phyloP scores from a whole-genome alignment of 1,284 basidiomycete species.

The Leccinum ponderosum region DNA sequence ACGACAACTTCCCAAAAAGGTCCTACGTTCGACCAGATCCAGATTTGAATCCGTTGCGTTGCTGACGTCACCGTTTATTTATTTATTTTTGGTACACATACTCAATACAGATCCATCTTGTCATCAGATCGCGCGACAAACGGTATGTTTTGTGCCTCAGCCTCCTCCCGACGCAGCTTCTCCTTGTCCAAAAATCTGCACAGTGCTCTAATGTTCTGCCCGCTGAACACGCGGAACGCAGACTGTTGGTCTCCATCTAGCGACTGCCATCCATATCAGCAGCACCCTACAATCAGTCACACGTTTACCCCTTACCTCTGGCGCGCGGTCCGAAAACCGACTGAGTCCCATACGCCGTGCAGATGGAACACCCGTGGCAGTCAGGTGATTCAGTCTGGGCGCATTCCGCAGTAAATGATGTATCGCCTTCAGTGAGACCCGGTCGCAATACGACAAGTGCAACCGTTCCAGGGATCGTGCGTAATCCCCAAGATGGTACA shows the following conservation, averaged over 20 bases:
- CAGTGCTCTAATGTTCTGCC: conserved; percentile 67
- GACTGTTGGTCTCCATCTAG: conserved; percentile 62
- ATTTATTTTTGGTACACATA: neutral
- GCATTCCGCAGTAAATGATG: conserved; percentile 72
- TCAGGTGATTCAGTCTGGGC: conserved; percentile 71
- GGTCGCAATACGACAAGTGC: conserved; percentile 87
- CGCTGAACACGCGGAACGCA: conserved; percentile 84
- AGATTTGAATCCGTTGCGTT: conserved; percentile 6
- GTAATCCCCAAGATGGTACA: conserved; percentile 70
- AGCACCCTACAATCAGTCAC: conserved; percentile 10
- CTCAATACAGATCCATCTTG: conserved; percentile 55
- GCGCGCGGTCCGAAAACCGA: conserved; percentile 78
- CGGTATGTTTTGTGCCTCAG: conserved; percentile 57
- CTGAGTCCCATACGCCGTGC: conserved; percentile 74
- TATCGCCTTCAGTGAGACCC: conserved; percentile 77
- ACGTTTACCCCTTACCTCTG: conserved; percentile 49
- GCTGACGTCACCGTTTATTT: conserved; percentile 18
- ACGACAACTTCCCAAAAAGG: conserved; percentile 11
- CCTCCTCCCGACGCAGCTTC: conserved; percentile 50
- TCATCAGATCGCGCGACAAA: conserved; percentile 63
- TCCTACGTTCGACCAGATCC: conserved; percentile 1
- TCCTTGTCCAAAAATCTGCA: conserved; percentile 69
- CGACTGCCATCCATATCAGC: conserved; percentile 37
- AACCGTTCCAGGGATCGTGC: conserved; percentile 74
- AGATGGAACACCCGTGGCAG: conserved; percentile 80